Conservation (phyloP, 2,329 filamentous ascomycete species). For the Aspergillus floridensis region DNA sequence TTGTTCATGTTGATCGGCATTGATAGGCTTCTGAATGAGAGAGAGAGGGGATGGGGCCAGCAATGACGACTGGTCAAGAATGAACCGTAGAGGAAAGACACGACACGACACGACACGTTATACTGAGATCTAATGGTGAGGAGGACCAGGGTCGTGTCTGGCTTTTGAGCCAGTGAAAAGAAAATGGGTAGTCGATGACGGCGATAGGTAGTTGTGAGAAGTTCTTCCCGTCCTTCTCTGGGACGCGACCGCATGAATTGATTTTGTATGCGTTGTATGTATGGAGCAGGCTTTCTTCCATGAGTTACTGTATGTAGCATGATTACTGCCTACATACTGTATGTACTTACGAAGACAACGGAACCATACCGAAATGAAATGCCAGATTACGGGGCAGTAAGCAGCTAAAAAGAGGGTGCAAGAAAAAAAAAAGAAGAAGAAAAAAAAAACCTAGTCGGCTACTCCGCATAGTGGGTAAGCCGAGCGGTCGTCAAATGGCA, state of each 20-base stretch:
- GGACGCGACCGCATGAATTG: slow-evolving; percentile 28
- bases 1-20: not conserved
- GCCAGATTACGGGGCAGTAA: slow-evolving; percentile 19
- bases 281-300: not conserved
- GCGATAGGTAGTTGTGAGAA: slow-evolving; percentile 7
- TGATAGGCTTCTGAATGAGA: not conserved
- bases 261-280: slow-evolving; percentile 6
- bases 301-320: slow-evolving; percentile 2
- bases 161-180: slow-evolving; percentile 27
- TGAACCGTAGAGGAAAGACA: slow-evolving; percentile 12
- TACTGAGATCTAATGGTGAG: not conserved
- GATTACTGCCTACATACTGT: slow-evolving; percentile 2
- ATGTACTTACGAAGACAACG: not conserved
- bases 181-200: slow-evolving; percentile 11
- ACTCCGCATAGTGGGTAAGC: slow-evolving; percentile 21
- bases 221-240: slow-evolving; percentile 12
- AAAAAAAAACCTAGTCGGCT: slow-evolving; percentile 10
- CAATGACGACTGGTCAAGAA: not conserved
- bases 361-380: slow-evolving; percentile 7
- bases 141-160: not conserved
- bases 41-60: not conserved
- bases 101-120: slow-evolving; percentile 16
- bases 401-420: slow-evolving; percentile 18
- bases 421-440: not conserved
- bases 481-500: slow-evolving; percentile 14